A percentile compares a stretch with the other conserved stretches of the same genome.
Evolutionary conservation across 768 basidiomycete genomes (phyloP).

Genomic region (Boletales sp.): DNA sequence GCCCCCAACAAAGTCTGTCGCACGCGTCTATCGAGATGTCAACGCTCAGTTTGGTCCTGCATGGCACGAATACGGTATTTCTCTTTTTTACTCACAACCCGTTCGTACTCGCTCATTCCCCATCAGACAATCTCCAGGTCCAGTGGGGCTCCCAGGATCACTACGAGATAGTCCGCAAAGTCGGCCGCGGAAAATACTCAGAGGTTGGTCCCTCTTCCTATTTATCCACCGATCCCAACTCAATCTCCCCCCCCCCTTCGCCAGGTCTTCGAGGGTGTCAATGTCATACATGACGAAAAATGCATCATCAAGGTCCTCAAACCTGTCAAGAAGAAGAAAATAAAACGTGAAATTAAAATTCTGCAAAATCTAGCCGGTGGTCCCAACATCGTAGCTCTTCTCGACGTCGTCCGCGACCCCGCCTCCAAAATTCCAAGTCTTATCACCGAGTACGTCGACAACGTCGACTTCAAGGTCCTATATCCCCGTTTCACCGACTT

Average conservation of each 20-base stretch:
- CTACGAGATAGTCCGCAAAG: constrained; percentile 96
- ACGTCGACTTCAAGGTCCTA: constrained; percentile 94
- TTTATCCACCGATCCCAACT: constrained; percentile 10
- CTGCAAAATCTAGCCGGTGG: constrained; percentile 95
- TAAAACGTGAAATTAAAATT: constrained; percentile 98
- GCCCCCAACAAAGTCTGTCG: constrained; percentile 71
- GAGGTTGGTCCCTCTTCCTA: constrained; percentile 52
- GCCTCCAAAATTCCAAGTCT: constrained; percentile 96
- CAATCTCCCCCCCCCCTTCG: neutral
- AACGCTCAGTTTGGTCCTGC: constrained; percentile 83
- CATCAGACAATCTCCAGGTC: constrained; percentile 88
- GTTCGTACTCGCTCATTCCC: constrained; percentile 12
- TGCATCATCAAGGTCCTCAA: constrained; percentile 99
- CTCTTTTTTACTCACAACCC: neutral
- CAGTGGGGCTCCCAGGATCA: constrained; percentile 97
- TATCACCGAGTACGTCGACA: constrained; percentile 97
- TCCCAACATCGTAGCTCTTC: constrained; percentile 87
- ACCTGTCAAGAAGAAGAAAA: constrained; percentile 99
- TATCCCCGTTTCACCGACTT: constrained; percentile 95
- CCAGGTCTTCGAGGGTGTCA: constrained; percentile 91
- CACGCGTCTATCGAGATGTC: constrained; percentile 85
- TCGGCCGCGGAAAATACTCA: constrained; percentile 92
- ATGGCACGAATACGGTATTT: constrained; percentile 94
- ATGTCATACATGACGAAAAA: constrained; percentile 87
- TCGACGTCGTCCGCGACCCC: constrained; percentile 95